These are phyloP conservation scores for Biancaea sappan DNA, from an alignment of 306 rosid genomes.

Conservation along the genomic window DNA sequence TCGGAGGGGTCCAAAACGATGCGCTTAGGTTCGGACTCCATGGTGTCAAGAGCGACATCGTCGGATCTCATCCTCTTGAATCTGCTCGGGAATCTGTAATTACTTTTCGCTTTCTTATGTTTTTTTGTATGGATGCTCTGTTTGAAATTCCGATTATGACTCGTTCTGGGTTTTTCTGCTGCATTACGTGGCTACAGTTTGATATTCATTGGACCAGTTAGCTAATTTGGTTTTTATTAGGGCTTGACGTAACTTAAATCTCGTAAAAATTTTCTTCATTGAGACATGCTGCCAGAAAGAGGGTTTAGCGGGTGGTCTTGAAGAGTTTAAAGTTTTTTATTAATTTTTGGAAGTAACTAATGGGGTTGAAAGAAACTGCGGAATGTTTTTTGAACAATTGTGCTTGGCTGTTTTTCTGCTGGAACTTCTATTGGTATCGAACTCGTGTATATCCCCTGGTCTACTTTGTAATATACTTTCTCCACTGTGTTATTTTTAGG, in stretches of 20 bases:
- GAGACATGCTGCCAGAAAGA: not conserved
- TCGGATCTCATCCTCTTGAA: slow-evolving; percentile 77
- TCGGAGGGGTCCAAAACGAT: slow-evolving; percentile 85
- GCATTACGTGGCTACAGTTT: not conserved
- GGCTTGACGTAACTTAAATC: slow-evolving; percentile 15
- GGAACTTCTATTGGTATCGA: not conserved
- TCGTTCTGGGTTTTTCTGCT: not conserved
- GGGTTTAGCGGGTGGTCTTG: not conserved
- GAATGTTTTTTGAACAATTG: not conserved
- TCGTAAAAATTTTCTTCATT: not conserved
- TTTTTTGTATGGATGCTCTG: not conserved
- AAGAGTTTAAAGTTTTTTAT: not conserved
- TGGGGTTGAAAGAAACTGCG: not conserved
- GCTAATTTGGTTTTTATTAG: slow-evolving; percentile 19
- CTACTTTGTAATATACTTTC: not conserved
- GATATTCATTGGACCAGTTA: not conserved
- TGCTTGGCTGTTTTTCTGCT: not conserved
- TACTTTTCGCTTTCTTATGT: slow-evolving; percentile 5
- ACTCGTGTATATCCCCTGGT: not conserved
- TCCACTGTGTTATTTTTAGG: slow-evolving; percentile 38
- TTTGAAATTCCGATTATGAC: slow-evolving; percentile 4
- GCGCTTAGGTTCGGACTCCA: slow-evolving; percentile 80
- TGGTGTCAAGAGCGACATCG: slow-evolving; percentile 70
- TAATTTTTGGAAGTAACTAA: not conserved
- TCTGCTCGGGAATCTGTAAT: slow-evolving; percentile 69